Evolutionary conservation across 2,329 filamentous ascomycete genomes (phyloP), one percentile per base, ranked within the genome.

Genomic region (Arthrobotrys megalospora): DNA sequence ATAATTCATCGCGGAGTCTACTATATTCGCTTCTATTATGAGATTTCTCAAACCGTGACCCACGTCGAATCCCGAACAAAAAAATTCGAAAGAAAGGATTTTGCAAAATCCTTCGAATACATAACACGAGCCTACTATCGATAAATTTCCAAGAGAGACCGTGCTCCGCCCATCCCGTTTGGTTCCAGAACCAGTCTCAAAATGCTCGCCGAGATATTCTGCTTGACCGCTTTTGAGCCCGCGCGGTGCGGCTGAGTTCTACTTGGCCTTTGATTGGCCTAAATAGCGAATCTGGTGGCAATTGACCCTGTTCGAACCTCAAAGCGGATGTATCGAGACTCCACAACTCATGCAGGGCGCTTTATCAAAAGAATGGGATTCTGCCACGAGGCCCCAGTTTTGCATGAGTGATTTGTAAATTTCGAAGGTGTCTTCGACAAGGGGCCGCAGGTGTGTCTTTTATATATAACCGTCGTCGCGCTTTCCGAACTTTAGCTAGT

Each of bases 321-420:
- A 38, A 58, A 60, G 36, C 34, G 19, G 36, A 60, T 19, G 24
- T 58, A 14, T 12, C 2, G 34, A 58, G n/a, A n/a, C 34, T 7
- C 53, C 53, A 38, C 53, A 55, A 52, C 28, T 36, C 32, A 38
- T 58, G 53, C 53, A 60, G 16, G 55, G 55, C 55, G 55, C 43
- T 60, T 36, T 36, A 16, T 58, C 34, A 34, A 19, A 58, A 14
- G 16, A 38, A 58, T 58, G 55, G 55, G 34, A 60, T 60, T 43
- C 32, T 41, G 34, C 55, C 55, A 60, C 16, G 36, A 60, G 53
- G 34, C 52, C 32, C 19, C 3, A 36, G 24, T 41, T 38, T 41
- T 21, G 52, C 55, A 43, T 60, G 55, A 60, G 34, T n/a, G 36
- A 60, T 60, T 60, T 60, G 55, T n/a, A 41, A 60, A 60, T 12